Base-by-base conservation (phyloP, 768 basidiomycete species). In the Hygrocybe coccinea region DNA sequence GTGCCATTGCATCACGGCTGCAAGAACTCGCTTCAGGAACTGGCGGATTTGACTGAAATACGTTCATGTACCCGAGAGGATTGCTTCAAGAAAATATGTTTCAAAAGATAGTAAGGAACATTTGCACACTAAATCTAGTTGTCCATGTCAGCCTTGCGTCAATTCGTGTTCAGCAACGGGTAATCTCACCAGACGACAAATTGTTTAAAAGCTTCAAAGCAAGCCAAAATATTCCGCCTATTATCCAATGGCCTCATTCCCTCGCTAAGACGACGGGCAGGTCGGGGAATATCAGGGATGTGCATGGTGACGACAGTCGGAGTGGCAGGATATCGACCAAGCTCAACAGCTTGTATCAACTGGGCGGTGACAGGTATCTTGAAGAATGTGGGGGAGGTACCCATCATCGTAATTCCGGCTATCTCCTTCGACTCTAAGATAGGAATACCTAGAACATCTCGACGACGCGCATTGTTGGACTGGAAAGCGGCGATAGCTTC, bases 221-320 rank as follows among this genome's bases (percentile, higher is more conserved):
- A 69, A 17, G 52, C 17, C 19, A 71, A 60, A 14, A 70, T 64
- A 41, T 39, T 47, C 8, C 44, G 56, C 36, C 69, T 60, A 54
- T 66, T 68, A 54, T 70, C 65, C 43, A 71, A 55, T 8, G 67
- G 68, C 47, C 61, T 59, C 68, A 72, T 70, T 22, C 67, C 67
- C 37, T 70, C 64, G 22, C 54, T 60, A 17, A 52, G 58, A 48
- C 60, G 60, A 36, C 54, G 58, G 57, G 46, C 29, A 44, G 58
- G 65, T 25, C 67, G 48, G 34, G 59, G 55, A 39, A 62, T 41
- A 19, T 41, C 17, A 35, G 59, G 56, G 11, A 48, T 17, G 35
- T 50, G 58, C 9, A 35, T 47, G 3, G 44, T 5, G 1, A 60
- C 51, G 17, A 44, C 49, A 25, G 55, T 62, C 34, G 56, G 53